A percentile compares a stretch with the other conserved stretches of the same genome.
Conservation (phyloP, 2,329 filamentous ascomycete species). For the Sporothrix variecibatus region DNA sequence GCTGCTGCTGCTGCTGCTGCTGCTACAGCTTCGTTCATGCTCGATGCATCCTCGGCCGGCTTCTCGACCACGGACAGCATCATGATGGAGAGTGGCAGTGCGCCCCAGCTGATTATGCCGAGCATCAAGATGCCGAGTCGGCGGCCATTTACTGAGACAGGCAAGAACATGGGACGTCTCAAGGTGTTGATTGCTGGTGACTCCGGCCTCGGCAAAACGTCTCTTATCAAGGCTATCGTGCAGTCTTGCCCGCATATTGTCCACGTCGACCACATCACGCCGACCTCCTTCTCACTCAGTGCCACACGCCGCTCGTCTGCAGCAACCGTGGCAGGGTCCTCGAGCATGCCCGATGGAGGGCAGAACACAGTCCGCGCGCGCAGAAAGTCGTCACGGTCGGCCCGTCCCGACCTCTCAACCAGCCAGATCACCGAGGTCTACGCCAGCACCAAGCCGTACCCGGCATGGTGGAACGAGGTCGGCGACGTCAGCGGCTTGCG, state of each 20-base stretch:
- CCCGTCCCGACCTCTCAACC: slow-evolving; percentile 37
- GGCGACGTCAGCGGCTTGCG: slow-evolving; percentile 62
- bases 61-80: slow-evolving; percentile 31
- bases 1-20: not conserved
- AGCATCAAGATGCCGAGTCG: slow-evolving; percentile 88
- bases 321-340: slow-evolving; percentile 23
- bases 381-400: slow-evolving; percentile 21
- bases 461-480: slow-evolving; percentile 83
- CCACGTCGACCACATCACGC: slow-evolving; percentile 72
- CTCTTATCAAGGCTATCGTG: slow-evolving; percentile 83
- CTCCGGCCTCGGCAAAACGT: slow-evolving; percentile 82
- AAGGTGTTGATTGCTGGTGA: slow-evolving; percentile 87
- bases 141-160: slow-evolving; percentile 84
- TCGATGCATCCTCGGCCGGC: slow-evolving; percentile 6
- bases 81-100: slow-evolving; percentile 52
- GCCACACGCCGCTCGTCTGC: slow-evolving; percentile 30
- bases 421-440: slow-evolving; percentile 65
- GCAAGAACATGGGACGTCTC: slow-evolving; percentile 79
- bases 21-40: not conserved
- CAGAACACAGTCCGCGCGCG: slow-evolving; percentile 30
- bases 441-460: slow-evolving; percentile 81
- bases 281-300: slow-evolving; percentile 26
- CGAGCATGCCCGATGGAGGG: slow-evolving; percentile 21
- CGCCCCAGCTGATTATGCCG: slow-evolving; percentile 93
- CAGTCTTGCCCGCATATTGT: slow-evolving; percentile 90